A percentile compares a stretch with the other conserved stretches of the same genome.
These are phyloP conservation scores for Drechslerella dactyloides DNA, from an alignment of 2,329 filamentous ascomycete genomes.

Conservation along the genomic window DNA sequence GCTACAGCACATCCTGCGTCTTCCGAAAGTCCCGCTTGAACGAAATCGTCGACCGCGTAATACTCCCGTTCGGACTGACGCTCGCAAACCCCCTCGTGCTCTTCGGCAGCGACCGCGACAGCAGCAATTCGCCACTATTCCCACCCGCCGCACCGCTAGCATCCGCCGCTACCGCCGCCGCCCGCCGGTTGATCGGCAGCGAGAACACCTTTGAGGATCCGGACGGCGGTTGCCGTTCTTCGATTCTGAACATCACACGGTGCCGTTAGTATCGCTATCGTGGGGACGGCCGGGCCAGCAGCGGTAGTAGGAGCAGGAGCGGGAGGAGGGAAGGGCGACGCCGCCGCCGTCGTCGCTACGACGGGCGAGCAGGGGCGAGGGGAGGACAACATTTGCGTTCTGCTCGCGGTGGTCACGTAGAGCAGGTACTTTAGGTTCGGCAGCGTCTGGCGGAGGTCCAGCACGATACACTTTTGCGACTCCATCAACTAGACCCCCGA, in stretches of 20 bases:
- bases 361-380: constrained; percentile 37
- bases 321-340: constrained; percentile 12
- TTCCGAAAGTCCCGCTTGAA: constrained; percentile 47
- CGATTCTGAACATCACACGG: constrained; percentile 48
- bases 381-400: constrained; percentile 50
- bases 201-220: constrained; percentile 49
- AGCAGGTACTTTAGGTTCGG: constrained; percentile 93
- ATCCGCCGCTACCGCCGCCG: constrained; percentile 42
- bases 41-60: constrained; percentile 38
- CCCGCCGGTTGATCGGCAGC: constrained; percentile 42
- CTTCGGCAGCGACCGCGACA: constrained; percentile 38
- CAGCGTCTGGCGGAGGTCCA: constrained; percentile 89
- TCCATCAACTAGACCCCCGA: constrained; percentile 62
- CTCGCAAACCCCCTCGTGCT: constrained; percentile 27
- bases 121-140: constrained; percentile 12
- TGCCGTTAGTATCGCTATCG: constrained; percentile 48
- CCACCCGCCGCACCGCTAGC: constrained; percentile 1
- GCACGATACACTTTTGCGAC: constrained; percentile 73
- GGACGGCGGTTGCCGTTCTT: constrained; percentile 29
- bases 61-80: constrained; percentile 35
- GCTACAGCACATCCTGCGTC: constrained; percentile 40
- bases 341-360: constrained; percentile 26
- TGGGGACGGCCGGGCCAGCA: constrained; percentile 34
- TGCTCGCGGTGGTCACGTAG: constrained; percentile 85
- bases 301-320: constrained; percentile 10